A percentile compares a stretch with the other conserved stretches of the same genome.
Evolutionary conservation across 257 asterid genomes (phyloP).

Genomic region (Anisodus tanguticus): DNA sequence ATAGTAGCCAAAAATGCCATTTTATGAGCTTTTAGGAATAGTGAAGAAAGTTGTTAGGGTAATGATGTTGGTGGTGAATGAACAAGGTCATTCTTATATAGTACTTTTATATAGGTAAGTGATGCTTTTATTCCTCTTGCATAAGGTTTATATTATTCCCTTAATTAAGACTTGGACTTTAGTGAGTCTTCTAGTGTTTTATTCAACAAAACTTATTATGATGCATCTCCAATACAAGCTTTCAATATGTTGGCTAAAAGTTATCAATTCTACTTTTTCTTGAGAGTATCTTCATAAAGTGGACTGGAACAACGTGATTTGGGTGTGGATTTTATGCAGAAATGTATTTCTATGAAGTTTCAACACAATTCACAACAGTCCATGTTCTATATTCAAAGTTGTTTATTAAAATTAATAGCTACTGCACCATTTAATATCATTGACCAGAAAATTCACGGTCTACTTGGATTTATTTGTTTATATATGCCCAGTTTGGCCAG

Average conservation of each 20-base stretch:
- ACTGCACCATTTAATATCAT: background rate
- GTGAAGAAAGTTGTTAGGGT: background rate
- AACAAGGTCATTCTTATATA: background rate
- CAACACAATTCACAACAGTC: background rate
- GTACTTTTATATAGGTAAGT: background rate
- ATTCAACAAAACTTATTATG: background rate
- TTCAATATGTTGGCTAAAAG: background rate
- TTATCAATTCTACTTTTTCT: background rate
- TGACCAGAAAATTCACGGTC: background rate
- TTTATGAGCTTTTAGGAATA: background rate
- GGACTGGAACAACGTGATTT: background rate
- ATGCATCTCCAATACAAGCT: background rate
- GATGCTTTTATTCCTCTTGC: constrained; percentile 25
- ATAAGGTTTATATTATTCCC: constrained; percentile 22
- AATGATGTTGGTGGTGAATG: background rate
- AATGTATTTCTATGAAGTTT: background rate
- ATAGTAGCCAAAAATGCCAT: constrained; percentile 52
- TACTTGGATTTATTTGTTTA: background rate
- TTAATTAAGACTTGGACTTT: background rate
- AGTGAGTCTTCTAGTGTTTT: background rate
- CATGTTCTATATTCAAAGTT: background rate
- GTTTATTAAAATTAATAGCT: background rate
- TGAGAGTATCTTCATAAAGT: background rate
- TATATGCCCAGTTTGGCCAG: background rate
- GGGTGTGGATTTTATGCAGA: background rate